These are phyloP conservation scores for Umbelopsis ramanniana DNA, from an alignment of 192 early-diverging fungal genomes.

Conservation along the genomic window DNA sequence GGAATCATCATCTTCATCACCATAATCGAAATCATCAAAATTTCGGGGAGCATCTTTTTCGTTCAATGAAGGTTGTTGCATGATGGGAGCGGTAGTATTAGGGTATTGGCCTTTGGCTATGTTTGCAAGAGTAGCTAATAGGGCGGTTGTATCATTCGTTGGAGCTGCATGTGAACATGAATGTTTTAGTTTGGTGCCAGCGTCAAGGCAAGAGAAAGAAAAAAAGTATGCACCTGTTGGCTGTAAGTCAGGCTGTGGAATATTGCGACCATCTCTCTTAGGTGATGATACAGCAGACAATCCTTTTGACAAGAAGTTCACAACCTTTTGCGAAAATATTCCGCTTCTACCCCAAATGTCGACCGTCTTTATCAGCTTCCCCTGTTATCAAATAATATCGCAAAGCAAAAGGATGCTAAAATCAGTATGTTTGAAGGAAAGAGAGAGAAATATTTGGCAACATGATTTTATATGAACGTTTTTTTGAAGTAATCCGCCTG, in stretches of 20 bases:
- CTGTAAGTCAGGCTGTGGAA: neutral
- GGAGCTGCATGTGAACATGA: neutral
- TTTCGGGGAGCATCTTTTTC: no score
- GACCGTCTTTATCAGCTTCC: slow-evolving; percentile 46
- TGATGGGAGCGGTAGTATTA: neutral
- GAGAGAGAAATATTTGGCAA: neutral
- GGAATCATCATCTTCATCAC: slow-evolving; percentile 4
- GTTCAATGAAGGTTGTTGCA: neutral
- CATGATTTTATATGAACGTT: neutral
- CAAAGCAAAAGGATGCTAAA: slow-evolving; percentile 20
- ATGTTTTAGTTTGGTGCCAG: neutral
- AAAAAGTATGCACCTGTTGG: neutral
- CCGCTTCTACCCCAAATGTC: slow-evolving; percentile 45
- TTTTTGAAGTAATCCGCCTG: neutral
- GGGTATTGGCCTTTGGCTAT: neutral
- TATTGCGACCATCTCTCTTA: neutral
- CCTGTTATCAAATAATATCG: slow-evolving; percentile 31
- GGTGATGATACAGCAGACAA: neutral
- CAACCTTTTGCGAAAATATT: slow-evolving; percentile 37
- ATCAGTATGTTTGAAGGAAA: slow-evolving; percentile 3
- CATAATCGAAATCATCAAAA: slow-evolving; percentile 16
- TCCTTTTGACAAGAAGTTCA: slow-evolving; percentile 32
- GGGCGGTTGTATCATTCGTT: neutral
- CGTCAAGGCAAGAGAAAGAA: neutral
- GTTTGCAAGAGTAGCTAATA: slow-evolving; percentile 11